phyloP scores from a whole-genome alignment of 2,329 filamentous ascomycete genomes.

The Reticulascus tulasneorum region DNA sequence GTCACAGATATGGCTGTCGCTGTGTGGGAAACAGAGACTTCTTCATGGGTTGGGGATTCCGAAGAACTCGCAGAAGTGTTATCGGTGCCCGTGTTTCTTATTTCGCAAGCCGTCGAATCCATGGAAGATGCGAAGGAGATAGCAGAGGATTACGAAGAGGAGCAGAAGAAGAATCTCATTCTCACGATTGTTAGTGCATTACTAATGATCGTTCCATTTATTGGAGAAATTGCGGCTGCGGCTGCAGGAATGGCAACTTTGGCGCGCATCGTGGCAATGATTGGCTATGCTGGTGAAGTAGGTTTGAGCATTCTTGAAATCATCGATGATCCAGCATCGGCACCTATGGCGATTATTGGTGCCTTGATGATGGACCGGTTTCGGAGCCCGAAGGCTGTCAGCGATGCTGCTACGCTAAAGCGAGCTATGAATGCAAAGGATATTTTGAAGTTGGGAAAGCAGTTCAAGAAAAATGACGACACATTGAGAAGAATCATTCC shows the following conservation, averaged over 20 bases:
- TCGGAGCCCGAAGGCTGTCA: not conserved
- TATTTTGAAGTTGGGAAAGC: not conserved
- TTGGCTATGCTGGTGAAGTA: conserved; percentile 1
- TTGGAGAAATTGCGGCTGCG: conserved; percentile 1
- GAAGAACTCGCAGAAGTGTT: conserved; percentile 3
- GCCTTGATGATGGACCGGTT: conserved; percentile 1
- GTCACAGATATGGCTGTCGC: not conserved
- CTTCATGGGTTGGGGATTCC: conserved; percentile 2
- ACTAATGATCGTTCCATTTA: conserved; percentile 3
- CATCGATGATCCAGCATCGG: not conserved
- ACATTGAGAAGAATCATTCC: not conserved
- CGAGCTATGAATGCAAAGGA: not conserved
- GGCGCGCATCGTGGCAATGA: conserved; percentile 3
- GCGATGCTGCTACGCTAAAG: not conserved
- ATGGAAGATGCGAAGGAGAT: conserved; percentile 1
- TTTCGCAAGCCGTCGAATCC: conserved; percentile 1
- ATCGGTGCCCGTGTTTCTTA: conserved; percentile 3
- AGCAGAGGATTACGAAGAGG: not conserved
- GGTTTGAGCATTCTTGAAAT: conserved; percentile 1
- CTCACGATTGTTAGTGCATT: conserved; percentile 1
- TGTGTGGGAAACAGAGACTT: conserved; percentile 1
- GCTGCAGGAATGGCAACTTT: conserved; percentile 1
- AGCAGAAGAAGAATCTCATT: conserved; percentile 5
- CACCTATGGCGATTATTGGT: conserved; percentile 4
- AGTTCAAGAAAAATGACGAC: conserved; percentile 4